Evolutionary conservation across 257 asterid species (phyloP).

Genomic region (Scutellaria minor): DNA sequence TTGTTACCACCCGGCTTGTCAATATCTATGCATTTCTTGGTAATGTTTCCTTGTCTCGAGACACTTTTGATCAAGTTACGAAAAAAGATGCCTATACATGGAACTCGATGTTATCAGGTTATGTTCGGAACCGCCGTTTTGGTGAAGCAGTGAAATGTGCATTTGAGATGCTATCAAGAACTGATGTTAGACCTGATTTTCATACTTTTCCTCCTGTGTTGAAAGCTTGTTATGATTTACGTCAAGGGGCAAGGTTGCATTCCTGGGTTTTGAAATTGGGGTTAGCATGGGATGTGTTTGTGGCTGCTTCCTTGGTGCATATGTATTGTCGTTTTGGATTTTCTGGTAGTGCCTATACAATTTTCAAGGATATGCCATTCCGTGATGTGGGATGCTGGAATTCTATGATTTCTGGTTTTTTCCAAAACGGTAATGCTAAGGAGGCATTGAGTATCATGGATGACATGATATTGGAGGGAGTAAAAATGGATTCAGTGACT

Average conservation of each 20-base stretch:
- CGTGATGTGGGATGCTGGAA: constrained; percentile 94
- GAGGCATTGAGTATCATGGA: constrained; percentile 63
- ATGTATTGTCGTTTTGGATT: constrained; percentile 81
- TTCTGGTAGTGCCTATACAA: constrained; percentile 48
- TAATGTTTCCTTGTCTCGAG: constrained; percentile 55
- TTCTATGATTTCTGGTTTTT: constrained; percentile 85
- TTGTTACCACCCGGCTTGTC: constrained; percentile 61
- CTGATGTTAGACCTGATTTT: constrained; percentile 74
- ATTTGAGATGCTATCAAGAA: constrained; percentile 58
- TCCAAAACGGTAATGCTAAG: constrained; percentile 61
- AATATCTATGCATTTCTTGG: constrained; percentile 73
- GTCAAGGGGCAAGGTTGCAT: constrained; percentile 69
- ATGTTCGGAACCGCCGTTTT: constrained; percentile 57
- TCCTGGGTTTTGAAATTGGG: constrained; percentile 73
- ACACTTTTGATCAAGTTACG: constrained; percentile 52
- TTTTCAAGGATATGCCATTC: constrained; percentile 75
- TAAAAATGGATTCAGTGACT: constrained; percentile 70
- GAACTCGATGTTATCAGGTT: constrained; percentile 80
- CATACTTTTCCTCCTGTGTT: constrained; percentile 74
- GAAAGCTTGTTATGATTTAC: constrained; percentile 65
- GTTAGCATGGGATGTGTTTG: constrained; percentile 78
- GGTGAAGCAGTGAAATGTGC: constrained; percentile 61
- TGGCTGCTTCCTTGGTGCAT: constrained; percentile 83
- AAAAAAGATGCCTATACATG: constrained; percentile 71
- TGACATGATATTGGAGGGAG: constrained; percentile 67